phyloP scores from a whole-genome alignment of 257 asterid species.

The Oldenlandia corymbosa region DNA sequence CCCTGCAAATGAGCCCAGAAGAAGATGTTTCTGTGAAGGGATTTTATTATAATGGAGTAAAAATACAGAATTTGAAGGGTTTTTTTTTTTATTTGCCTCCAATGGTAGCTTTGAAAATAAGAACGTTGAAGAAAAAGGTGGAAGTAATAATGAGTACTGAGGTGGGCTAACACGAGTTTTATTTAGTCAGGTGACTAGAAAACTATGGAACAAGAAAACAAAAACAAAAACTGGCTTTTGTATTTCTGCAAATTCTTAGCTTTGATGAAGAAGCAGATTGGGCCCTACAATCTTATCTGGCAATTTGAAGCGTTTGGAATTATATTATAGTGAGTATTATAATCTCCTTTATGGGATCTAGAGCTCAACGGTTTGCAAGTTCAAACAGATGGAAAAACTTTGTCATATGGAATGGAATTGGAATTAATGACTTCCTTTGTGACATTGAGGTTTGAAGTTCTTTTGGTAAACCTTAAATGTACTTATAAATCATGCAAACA shows the following conservation, averaged over 20 bases:
- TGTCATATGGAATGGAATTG: too few species aligned
- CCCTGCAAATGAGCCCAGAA: too few species aligned
- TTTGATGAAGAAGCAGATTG: too few species aligned
- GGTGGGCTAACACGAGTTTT: conserved; percentile 27
- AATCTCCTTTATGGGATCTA: not conserved
- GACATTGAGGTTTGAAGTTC: too few species aligned
- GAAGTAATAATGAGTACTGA: conserved; percentile 31
- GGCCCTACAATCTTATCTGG: too few species aligned
- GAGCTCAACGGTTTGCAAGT: conserved; percentile 15
- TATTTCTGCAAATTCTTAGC: not conserved
- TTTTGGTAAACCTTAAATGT: too few species aligned
- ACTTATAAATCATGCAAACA: too few species aligned
- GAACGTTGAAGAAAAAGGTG: conserved; percentile 46
- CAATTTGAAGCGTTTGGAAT: not conserved
- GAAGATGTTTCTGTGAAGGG: not conserved
- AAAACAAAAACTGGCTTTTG: conserved; percentile 12
- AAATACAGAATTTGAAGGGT: conserved; percentile 18
- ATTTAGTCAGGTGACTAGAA: not conserved
- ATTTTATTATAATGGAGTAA: too few species aligned
- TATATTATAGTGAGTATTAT: too few species aligned
- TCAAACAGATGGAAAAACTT: not conserved
- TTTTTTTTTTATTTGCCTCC: conserved; percentile 40
- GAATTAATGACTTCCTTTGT: too few species aligned
- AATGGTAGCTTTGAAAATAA: conserved; percentile 45
- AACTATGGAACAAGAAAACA: too few species aligned